A percentile compares a stretch with the other conserved stretches of the same genome.
Conservation (phyloP, 106 monocot genomes). For the Ottelia alismoides region DNA sequence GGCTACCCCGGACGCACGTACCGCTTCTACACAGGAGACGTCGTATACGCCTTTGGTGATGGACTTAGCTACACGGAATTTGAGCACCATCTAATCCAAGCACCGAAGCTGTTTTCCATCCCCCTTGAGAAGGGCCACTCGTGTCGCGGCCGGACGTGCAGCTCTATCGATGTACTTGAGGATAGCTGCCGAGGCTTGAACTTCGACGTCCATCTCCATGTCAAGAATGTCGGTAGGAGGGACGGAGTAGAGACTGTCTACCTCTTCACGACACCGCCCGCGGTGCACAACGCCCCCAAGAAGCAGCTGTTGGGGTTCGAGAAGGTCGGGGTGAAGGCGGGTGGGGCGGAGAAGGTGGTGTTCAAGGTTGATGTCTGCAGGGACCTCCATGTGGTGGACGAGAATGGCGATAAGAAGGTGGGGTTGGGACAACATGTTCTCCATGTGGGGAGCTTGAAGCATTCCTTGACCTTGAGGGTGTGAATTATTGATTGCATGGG, state of each 20-base stretch:
- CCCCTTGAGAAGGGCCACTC: slow-evolving; percentile 42
- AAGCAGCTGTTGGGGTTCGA: slow-evolving; percentile 84
- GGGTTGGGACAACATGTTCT: slow-evolving; percentile 65
- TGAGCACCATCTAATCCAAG: slow-evolving; percentile 42
- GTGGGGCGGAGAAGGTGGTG: slow-evolving; percentile 27
- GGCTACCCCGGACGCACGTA: slow-evolving; percentile 88
- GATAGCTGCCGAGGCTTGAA: slow-evolving; percentile 28
- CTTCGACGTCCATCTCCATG: slow-evolving; percentile 48
- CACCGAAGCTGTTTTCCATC: slow-evolving; percentile 42
- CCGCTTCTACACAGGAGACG: slow-evolving; percentile 87
- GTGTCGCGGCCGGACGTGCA: slow-evolving; percentile 35
- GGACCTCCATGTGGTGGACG: slow-evolving; percentile 81
- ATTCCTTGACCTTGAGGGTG: slow-evolving; percentile 59
- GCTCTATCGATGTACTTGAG: slow-evolving; percentile 31
- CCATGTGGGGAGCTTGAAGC: slow-evolving; percentile 77
- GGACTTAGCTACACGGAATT: slow-evolving; percentile 70
- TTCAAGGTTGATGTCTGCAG: slow-evolving; percentile 82
- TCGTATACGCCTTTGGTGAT: slow-evolving; percentile 70
- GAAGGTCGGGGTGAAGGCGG: slow-evolving; percentile 43
- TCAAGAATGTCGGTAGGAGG: slow-evolving; percentile 36
- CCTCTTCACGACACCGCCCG: slow-evolving; percentile 66
- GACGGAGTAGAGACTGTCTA: slow-evolving; percentile 61
- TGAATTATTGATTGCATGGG: too few species aligned
- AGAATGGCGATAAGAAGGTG: slow-evolving; percentile 59
- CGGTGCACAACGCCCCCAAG: slow-evolving; percentile 54